Base-by-base conservation (phyloP, 2,329 filamentous ascomycete genomes). In the Thelonectria olida region DNA sequence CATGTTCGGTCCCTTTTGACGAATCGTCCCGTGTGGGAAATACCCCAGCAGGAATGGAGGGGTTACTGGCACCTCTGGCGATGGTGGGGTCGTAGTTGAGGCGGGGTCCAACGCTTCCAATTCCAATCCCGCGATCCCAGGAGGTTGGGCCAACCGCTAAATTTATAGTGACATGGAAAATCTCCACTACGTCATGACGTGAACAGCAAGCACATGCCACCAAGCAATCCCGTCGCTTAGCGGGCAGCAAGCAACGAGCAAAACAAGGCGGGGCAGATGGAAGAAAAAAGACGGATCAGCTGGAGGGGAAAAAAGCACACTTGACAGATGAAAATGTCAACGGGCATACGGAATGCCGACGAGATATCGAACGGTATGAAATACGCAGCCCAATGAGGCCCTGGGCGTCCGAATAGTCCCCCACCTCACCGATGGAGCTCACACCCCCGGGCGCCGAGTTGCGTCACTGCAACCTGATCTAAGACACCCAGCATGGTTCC, bases 61-160 rank as follows among this genome's bases (percentile, higher is more conserved):
- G 57, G 57, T 49, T 28, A 19, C 34, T 31, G 9, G 39, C n/a
- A 22, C 39, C 9, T 20, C 12, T n/a, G 39, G 4, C 9, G n/a
- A 50, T 50, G 51, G 57, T 49, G 57, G 45, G 57, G 50, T 54
- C 27, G 44, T 42, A 42, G 57, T 49, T 52, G 38, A 22, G 47
- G 48, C 20, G 20, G 15, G 50, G 23, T 22, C 39, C 36, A 28
- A 31, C 28, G 38, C 22, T 23, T 12, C 39, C 39, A 39, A 44
- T 36, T 55, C 50, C 57, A 59, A 59, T 59, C 50, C 56, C 57
- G 47, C 57, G 31, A 36, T 59, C 50, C 44, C 57, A 42, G 25
- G 28, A 47, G 38, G 38, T 47, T 41, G 42, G 25, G 19, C 55
- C 49, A 41, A 31, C 50, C 49, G 41, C 44, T 34, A 28, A 25